Conservation (phyloP, 2,329 filamentous ascomycete species). For the Cordyceps pruinosa region DNA sequence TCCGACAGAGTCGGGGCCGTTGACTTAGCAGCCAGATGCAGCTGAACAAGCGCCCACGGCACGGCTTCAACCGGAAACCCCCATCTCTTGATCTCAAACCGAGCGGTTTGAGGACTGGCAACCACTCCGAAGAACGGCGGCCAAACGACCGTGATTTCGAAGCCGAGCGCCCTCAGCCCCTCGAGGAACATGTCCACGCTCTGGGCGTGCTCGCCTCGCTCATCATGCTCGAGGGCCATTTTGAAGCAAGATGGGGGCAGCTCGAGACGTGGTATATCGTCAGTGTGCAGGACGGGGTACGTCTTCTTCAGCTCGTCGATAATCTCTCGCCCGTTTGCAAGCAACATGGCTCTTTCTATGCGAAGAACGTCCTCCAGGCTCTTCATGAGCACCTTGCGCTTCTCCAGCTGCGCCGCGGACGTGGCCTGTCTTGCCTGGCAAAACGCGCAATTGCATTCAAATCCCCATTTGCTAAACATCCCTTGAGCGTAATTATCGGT, state of each 20-base stretch:
- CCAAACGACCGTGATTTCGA: not conserved
- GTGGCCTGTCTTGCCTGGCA: slow-evolving; percentile 26
- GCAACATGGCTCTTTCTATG: not conserved
- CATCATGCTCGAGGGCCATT: not conserved
- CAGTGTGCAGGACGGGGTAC: not conserved
- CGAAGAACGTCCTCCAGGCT: not conserved
- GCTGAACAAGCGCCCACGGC: not conserved
- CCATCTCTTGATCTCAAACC: slow-evolving; percentile 4
- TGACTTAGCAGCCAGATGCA: slow-evolving; percentile 14
- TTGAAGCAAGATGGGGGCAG: not conserved
- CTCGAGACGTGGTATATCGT: not conserved
- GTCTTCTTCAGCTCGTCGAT: not conserved
- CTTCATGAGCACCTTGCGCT: slow-evolving; percentile 14
- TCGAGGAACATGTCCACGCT: slow-evolving; percentile 15
- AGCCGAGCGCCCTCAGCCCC: slow-evolving; percentile 7
- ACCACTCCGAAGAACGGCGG: not conserved
- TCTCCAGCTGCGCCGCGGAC: slow-evolving; percentile 5
- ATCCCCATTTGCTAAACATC: slow-evolving; percentile 31
- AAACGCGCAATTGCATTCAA: slow-evolving; percentile 34
- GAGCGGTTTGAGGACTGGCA: not conserved
- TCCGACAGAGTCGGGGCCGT: slow-evolving; percentile 10
- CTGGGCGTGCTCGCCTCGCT: slow-evolving; percentile 2
- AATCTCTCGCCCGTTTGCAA: not conserved
- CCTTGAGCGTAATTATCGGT: slow-evolving; percentile 26
- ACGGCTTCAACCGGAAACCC: not conserved